A percentile compares a stretch with the other conserved stretches of the same genome.
These are phyloP conservation scores for Paracoccidioides brasiliensis DNA, from an alignment of 2,329 filamentous ascomycete genomes.

Conservation along the genomic window DNA sequence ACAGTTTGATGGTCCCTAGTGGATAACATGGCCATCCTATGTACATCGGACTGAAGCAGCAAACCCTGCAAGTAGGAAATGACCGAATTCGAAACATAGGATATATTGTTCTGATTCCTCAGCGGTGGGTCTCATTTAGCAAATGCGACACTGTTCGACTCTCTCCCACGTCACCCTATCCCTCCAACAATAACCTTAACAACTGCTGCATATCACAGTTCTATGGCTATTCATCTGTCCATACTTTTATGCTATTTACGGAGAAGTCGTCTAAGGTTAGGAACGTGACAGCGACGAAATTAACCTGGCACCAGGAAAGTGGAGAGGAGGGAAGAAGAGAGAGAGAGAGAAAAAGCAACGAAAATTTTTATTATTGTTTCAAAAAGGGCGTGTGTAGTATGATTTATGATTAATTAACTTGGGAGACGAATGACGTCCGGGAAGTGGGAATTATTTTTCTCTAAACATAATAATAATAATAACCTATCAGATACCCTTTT, in stretches of 20 bases:
- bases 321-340: not conserved
- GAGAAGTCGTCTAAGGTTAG: not conserved
- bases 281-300: not conserved
- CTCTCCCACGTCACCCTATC: too few relatives aligned
- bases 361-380: not conserved
- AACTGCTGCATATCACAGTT: too few relatives aligned
- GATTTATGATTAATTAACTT: not conserved
- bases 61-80: too few relatives aligned
- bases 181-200: too few relatives aligned
- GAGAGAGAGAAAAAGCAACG: not conserved
- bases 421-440: not conserved
- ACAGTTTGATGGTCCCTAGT: too few relatives aligned
- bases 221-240: not conserved
- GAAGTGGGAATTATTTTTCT: not conserved
- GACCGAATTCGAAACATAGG: too few relatives aligned
- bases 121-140: too few relatives aligned
- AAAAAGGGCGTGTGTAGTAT: not conserved
- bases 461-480: not conserved
- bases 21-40: too few relatives aligned
- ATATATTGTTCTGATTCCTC: too few relatives aligned
- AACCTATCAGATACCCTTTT: slow-evolving; percentile 2
- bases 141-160: too few relatives aligned
- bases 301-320: not conserved
- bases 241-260: not conserved
- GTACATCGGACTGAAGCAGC: too few relatives aligned